Conservation (phyloP, 225 moss, liverwort and hornwort species). For the Marchantia polymorpha region DNA sequence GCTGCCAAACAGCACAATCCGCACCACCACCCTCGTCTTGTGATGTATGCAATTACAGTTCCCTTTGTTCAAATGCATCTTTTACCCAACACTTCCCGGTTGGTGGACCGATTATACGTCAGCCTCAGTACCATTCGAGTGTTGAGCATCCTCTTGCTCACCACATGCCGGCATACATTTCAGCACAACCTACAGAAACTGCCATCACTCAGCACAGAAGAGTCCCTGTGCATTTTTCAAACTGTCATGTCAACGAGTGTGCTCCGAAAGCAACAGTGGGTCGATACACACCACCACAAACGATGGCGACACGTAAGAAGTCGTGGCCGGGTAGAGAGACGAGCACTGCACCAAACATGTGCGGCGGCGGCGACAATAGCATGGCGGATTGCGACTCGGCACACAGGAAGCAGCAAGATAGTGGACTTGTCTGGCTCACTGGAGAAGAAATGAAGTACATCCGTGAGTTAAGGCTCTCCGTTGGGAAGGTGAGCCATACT, state of each 20-base stretch:
- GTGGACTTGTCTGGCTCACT: conserved; percentile 40
- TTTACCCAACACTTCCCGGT: conserved; percentile 3
- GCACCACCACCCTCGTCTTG: conserved; percentile 7
- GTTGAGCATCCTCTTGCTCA: not conserved
- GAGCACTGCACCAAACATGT: not conserved
- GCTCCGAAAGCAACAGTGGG: conserved; percentile 4
- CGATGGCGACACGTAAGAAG: not conserved
- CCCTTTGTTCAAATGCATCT: conserved; percentile 15
- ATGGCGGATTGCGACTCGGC: conserved; percentile 4
- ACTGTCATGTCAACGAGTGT: conserved; percentile 8
- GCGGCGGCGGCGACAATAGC: conserved; percentile 3
- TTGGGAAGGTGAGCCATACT: conserved; percentile 32
- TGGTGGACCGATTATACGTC: conserved; percentile 1
- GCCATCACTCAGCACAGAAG: not conserved
- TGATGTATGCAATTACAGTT: conserved; percentile 27
- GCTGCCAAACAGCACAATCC: conserved; percentile 17
- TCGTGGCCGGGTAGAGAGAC: conserved; percentile 19
- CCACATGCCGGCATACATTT: not conserved
- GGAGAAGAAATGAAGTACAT: conserved; percentile 42
- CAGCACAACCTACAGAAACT: conserved; percentile 9
- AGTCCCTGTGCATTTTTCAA: not conserved
- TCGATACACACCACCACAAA: conserved; percentile 31
- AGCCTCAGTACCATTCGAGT: conserved; percentile 4
- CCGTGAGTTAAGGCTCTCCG: conserved; percentile 34
- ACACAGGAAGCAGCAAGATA: conserved; percentile 16